Evolutionary conservation across 2,329 filamentous ascomycete species (phyloP), one percentile per base, ranked within the genome.

Genomic region (Colletotrichum lupini): DNA sequence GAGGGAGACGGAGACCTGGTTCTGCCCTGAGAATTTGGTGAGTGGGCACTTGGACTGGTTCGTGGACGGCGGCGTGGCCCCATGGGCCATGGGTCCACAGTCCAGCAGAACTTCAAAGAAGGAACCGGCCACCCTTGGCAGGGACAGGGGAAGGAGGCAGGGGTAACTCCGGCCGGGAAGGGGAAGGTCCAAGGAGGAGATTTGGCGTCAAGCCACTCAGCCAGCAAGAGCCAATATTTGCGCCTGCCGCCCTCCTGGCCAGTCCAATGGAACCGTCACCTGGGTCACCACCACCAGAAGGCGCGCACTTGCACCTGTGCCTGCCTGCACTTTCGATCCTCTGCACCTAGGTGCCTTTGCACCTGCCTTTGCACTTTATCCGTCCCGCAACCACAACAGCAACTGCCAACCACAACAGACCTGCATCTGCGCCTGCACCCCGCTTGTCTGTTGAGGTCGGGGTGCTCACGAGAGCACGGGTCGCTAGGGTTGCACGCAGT

Each of bases 151-250:
- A 11, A 28, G 32, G 22, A 5, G 61, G 22, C 67, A 73, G 71
- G 71, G 68, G 56, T 16, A 67, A 26, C 19, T 37, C 49, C 52
- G n/a, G 60, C 26, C 26, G 22, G 70, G 70, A 59, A 42, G 70
- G 71, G 68, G 68, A 46, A 55, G 49, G 37, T 42, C 37, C 37
- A 42, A 69, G 67, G 61, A 58, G 67, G 71, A 73, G 71, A 72
- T 74, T 72, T 74, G 62, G 71, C 71, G 67, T 74, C 67, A 56
- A 71, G 71, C 67, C 65, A 69, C 69, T 46, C 49, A 73, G 66
- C 70, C 46, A 46, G 32, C 46, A 61, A 14, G 46, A 69, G 56
- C 37, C 42, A 22, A 56, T 56, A 11, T 65, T 53, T 58, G 53
- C 35, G 19, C 52, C 28, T 58, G 37, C 57, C 60, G 42, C 42